phyloP scores from a whole-genome alignment of 1,284 basidiomycete genomes.

The Blastosporella zonata region DNA sequence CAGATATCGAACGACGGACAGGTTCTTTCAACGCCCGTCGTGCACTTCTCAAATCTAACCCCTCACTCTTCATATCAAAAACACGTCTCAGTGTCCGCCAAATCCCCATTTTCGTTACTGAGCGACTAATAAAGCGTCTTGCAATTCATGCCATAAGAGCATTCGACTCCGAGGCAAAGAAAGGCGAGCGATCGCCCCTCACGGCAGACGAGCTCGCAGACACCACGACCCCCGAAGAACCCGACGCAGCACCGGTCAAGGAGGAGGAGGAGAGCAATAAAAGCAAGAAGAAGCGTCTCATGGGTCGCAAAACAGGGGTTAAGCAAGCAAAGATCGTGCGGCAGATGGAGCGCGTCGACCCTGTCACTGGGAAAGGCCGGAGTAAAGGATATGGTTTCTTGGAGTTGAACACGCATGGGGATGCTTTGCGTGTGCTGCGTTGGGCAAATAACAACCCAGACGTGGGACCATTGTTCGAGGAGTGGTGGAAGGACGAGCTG shows the following conservation, averaged over 20 bases:
- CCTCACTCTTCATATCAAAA: conserved; percentile 90
- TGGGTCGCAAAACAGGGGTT: conserved; percentile 52
- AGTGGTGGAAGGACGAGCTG: conserved; percentile 85
- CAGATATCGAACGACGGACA: conserved; percentile 82
- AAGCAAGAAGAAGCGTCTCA: conserved; percentile 28
- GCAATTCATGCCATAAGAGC: conserved; percentile 77
- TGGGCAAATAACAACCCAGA: conserved; percentile 91
- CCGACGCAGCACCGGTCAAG: conserved; percentile 25
- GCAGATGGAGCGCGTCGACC: conserved; percentile 83
- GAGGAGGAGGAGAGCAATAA: conserved; percentile 22
- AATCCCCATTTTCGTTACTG: conserved; percentile 87
- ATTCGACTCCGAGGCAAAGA: conserved; percentile 81
- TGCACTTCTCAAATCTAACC: conserved; percentile 82
- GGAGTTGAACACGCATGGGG: conserved; percentile 84
- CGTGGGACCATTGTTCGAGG: conserved; percentile 61
- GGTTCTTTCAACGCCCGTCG: conserved; percentile 82
- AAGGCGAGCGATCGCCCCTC: conserved; percentile 59
- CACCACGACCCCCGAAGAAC: conserved; percentile 15
- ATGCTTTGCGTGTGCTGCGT: conserved; percentile 87
- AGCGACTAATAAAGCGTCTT: conserved; percentile 86
- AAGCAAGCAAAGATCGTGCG: conserved; percentile 92
- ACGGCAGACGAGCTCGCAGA: conserved; percentile 68
- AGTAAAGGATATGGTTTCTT: conserved; percentile 96
- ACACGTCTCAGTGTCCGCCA: conserved; percentile 94
- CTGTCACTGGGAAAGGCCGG: conserved; percentile 81